Evolutionary conservation across 2,329 filamentous ascomycete genomes (phyloP).

Genomic region (Fusarium sp.): DNA sequence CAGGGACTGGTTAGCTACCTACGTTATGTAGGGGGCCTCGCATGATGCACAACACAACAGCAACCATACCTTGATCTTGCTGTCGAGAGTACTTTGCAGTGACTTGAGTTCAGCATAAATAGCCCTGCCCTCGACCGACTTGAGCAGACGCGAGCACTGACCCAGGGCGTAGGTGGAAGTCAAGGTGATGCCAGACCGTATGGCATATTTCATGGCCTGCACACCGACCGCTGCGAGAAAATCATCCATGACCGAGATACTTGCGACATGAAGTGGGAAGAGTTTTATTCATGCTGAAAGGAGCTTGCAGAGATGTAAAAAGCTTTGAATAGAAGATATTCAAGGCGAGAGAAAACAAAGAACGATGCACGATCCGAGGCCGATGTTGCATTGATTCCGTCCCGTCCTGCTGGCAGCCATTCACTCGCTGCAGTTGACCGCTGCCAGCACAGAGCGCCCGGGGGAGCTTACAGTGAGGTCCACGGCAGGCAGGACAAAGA

Average conservation of each 20-base stretch:
- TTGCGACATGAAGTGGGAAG: constrained; percentile 8
- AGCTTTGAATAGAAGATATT: not conserved
- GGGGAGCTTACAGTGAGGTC: constrained; percentile 17
- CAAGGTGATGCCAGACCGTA: constrained; percentile 85
- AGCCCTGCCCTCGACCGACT: constrained; percentile 78
- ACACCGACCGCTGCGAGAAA: constrained; percentile 65
- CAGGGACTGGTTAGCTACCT: not conserved
- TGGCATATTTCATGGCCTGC: constrained; percentile 93
- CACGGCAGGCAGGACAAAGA: too few relatives aligned
- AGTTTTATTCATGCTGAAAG: constrained; percentile 27
- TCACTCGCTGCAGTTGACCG: constrained; percentile 36
- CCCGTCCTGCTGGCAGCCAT: constrained; percentile 9
- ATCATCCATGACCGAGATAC: constrained; percentile 72
- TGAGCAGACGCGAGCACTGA: constrained; percentile 83
- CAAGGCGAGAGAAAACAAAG: not conserved
- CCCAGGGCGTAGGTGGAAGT: constrained; percentile 88
- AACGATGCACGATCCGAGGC: constrained; percentile 21
- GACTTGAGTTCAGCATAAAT: constrained; percentile 75
- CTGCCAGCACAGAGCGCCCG: constrained; percentile 15
- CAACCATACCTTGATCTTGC: constrained; percentile 80
- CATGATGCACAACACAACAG: not conserved
- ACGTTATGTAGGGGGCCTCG: constrained; percentile 15
- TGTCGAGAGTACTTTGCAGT: constrained; percentile 80
- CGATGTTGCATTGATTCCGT: constrained; percentile 24
- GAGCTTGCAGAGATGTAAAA: not conserved